phyloP scores from a whole-genome alignment of 768 basidiomycete species.

The Dentipellis sp. region DNA sequence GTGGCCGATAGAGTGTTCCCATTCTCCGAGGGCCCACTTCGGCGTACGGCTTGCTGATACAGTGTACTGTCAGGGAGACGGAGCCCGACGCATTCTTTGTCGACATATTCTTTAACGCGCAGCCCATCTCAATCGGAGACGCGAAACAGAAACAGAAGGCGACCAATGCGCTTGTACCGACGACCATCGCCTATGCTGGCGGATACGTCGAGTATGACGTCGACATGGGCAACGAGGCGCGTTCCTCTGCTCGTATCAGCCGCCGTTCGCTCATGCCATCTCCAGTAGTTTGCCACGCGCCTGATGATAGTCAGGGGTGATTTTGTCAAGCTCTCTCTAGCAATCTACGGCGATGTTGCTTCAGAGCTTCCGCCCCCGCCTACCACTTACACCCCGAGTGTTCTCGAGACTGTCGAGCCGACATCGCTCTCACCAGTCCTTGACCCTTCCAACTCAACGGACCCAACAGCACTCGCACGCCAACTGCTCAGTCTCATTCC shows the following conservation, averaged over 20 bases:
- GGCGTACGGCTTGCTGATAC: constrained; percentile 3
- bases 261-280: constrained; percentile 6
- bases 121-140: constrained; percentile 35
- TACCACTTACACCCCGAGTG: constrained; percentile 32
- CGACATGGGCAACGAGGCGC: constrained; percentile 61
- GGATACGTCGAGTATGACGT: constrained; percentile 57
- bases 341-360: constrained; percentile 47
- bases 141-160: constrained; percentile 52
- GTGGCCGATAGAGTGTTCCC: not conserved
- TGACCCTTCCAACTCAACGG: constrained; percentile 49
- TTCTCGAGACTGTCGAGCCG: constrained; percentile 26
- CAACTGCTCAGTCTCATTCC: constrained; percentile 54
- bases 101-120: constrained; percentile 69
- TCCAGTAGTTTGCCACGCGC: constrained; percentile 55
- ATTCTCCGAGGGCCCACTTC: not conserved
- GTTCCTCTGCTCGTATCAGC: constrained; percentile 13
- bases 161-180: constrained; percentile 65
- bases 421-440: constrained; percentile 38
- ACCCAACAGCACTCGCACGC: constrained; percentile 55
- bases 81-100: constrained; percentile 68
- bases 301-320: constrained; percentile 76
- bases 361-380: constrained; percentile 31
- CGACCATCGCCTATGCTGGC: constrained; percentile 63
- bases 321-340: constrained; percentile 57
- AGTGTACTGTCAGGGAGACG: constrained; percentile 39